Conservation (phyloP, 1,284 basidiomycete species). For the Xerocomus minutiporus region DNA sequence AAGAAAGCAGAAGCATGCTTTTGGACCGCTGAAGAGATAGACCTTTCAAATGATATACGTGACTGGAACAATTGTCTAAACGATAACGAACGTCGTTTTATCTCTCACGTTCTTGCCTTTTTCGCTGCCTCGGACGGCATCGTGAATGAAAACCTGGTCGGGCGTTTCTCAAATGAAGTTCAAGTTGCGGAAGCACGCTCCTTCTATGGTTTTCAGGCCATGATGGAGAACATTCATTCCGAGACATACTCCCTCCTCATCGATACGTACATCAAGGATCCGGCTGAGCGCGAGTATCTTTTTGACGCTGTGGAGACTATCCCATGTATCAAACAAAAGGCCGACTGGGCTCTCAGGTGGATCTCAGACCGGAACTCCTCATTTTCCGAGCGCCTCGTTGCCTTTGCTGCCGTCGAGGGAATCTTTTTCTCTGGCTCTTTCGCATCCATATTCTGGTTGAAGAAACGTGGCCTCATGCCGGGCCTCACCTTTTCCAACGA, state of each 20-base stretch:
- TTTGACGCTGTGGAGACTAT: constrained; percentile 95
- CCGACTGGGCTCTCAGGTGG: constrained; percentile 91
- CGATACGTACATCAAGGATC: constrained; percentile 95
- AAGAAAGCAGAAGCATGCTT: constrained; percentile 90
- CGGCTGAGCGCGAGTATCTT: constrained; percentile 75
- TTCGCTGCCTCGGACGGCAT: constrained; percentile 97
- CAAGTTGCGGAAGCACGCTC: constrained; percentile 94
- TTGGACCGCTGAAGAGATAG: constrained; percentile 98
- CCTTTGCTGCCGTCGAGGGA: constrained; percentile 95
- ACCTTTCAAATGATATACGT: constrained; percentile 87
- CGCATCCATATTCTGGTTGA: constrained; percentile 96
- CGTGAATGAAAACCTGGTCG: constrained; percentile 95
- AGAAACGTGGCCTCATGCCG: constrained; percentile 98
- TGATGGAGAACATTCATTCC: constrained; percentile 98
- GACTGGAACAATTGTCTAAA: constrained; percentile 94
- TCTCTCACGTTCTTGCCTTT: constrained; percentile 95
- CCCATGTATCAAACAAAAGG: constrained; percentile 87
- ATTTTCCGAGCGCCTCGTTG: constrained; percentile 90
- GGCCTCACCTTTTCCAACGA: constrained; percentile 96
- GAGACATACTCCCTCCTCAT: constrained; percentile 98
- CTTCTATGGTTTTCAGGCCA: constrained; percentile 99
- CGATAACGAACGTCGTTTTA: constrained; percentile 91
- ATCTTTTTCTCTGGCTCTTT: constrained; percentile 96
- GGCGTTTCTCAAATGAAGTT: constrained; percentile 93
- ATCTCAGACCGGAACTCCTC: constrained; percentile 79